Evolutionary conservation across 2,329 filamentous ascomycete species (phyloP).

Genomic region (Beauveria sp.): DNA sequence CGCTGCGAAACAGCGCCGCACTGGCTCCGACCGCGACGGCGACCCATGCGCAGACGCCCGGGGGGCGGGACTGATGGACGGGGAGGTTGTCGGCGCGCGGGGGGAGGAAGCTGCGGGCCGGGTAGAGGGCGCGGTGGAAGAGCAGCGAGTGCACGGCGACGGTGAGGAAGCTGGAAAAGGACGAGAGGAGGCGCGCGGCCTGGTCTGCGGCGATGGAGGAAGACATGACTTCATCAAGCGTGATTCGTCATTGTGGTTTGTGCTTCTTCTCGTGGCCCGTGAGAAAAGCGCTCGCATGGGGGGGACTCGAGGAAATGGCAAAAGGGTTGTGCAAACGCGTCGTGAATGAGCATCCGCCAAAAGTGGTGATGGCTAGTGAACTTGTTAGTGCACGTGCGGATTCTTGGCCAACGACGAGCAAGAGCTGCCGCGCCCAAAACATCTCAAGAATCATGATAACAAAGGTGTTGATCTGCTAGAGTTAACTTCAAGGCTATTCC

Average conservation of each 20-base stretch:
- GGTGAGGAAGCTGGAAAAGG: slow-evolving; percentile 73
- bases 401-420: neutral
- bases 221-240: neutral
- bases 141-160: slow-evolving; percentile 80
- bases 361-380: neutral
- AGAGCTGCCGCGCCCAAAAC: neutral
- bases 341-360: slow-evolving; percentile 5
- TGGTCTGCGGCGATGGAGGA: slow-evolving; percentile 26
- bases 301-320: neutral
- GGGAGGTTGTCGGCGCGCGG: slow-evolving; percentile 76
- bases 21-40: slow-evolving; percentile 70
- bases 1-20: slow-evolving; percentile 58
- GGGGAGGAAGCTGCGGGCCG: slow-evolving; percentile 66
- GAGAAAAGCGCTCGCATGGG: neutral
- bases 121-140: slow-evolving; percentile 75
- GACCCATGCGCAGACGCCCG: slow-evolving; percentile 79
- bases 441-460: neutral
- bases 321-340: neutral
- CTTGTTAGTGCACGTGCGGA: neutral
- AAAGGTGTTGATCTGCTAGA: too few species aligned
- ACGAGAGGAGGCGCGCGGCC: slow-evolving; percentile 53
- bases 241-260: neutral
- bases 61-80: slow-evolving; percentile 79
- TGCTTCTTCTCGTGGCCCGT: neutral
- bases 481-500: too few species aligned